Evolutionary conservation across 345 rosid genomes (phyloP).

Genomic region (Aquilaria sinensis): DNA sequence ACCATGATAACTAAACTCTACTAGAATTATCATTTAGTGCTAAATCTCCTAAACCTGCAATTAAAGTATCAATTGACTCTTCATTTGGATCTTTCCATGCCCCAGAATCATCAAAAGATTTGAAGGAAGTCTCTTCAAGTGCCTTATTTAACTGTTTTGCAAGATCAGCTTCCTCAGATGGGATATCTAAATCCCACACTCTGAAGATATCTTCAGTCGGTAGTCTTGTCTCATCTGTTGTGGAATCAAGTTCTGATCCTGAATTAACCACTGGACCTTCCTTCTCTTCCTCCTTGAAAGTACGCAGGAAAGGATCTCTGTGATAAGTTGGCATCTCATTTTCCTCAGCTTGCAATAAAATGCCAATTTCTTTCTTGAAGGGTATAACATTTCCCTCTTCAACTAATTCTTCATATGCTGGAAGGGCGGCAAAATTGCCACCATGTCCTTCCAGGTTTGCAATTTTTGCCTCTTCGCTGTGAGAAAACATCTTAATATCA

Average conservation of each 20-base stretch:
- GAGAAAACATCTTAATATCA: slow-evolving; percentile 16
- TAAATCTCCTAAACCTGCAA: slow-evolving; percentile 47
- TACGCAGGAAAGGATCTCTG: slow-evolving; percentile 28
- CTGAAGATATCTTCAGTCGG: slow-evolving; percentile 41
- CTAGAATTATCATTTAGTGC: slow-evolving; percentile 25
- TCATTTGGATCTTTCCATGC: slow-evolving; percentile 23
- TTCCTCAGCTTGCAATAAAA: slow-evolving; percentile 15
- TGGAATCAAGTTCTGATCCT: slow-evolving; percentile 7
- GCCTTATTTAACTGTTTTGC: slow-evolving; percentile 42
- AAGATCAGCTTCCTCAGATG: slow-evolving; percentile 42
- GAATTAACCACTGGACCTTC: slow-evolving; percentile 15
- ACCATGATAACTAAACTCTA: neutral
- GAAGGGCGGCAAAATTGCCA: neutral
- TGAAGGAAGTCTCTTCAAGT: slow-evolving; percentile 22
- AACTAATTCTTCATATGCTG: slow-evolving; percentile 16
- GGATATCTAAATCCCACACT: slow-evolving; percentile 66
- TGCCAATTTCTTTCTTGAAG: slow-evolving; percentile 16
- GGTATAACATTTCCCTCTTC: slow-evolving; percentile 4
- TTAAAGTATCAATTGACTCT: slow-evolving; percentile 33
- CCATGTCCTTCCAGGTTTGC: slow-evolving; percentile 4
- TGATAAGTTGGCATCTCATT: slow-evolving; percentile 21
- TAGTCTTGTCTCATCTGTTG: slow-evolving; percentile 18
- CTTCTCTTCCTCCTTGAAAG: slow-evolving; percentile 20
- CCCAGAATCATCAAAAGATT: slow-evolving; percentile 20
- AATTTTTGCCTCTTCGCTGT: slow-evolving; percentile 11